phyloP scores from a whole-genome alignment of 331 rosid species.

The Spiraea crenata region DNA sequence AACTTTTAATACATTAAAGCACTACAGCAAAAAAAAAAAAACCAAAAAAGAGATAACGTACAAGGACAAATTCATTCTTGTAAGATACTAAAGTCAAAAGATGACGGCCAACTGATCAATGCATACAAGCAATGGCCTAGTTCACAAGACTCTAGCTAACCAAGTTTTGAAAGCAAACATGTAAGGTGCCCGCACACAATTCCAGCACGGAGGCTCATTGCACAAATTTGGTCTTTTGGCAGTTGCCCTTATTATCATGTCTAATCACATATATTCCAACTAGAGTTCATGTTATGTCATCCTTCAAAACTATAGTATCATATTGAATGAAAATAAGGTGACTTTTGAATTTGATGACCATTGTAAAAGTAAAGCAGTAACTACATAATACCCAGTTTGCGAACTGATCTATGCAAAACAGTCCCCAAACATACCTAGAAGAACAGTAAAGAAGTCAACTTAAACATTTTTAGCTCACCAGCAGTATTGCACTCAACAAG shows the following conservation, averaged over 20 bases:
- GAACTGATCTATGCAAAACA: background rate
- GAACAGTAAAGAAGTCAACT: background rate
- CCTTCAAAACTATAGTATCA: background rate
- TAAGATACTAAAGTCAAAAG: background rate
- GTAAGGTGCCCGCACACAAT: background rate
- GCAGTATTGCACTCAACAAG: background rate
- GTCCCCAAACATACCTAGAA: background rate
- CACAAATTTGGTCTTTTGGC: background rate
- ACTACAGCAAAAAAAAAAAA: background rate
- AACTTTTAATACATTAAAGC: background rate
- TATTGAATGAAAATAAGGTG: background rate
- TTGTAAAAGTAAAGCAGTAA: background rate
- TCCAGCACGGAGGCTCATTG: background rate
- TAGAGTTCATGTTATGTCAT: background rate
- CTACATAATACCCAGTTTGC: background rate
- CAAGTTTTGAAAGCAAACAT: background rate
- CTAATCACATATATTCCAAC: background rate
- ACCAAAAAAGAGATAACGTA: no score
- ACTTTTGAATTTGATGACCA: background rate
- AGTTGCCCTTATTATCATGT: background rate
- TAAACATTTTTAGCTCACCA: background rate
- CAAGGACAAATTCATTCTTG: background rate
- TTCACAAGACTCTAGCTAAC: background rate
- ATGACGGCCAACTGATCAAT: background rate
- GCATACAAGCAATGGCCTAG: background rate